These are phyloP conservation scores for Telopea speciosissima DNA, from an alignment of 177 flowering plant species.

Conservation along the genomic window DNA sequence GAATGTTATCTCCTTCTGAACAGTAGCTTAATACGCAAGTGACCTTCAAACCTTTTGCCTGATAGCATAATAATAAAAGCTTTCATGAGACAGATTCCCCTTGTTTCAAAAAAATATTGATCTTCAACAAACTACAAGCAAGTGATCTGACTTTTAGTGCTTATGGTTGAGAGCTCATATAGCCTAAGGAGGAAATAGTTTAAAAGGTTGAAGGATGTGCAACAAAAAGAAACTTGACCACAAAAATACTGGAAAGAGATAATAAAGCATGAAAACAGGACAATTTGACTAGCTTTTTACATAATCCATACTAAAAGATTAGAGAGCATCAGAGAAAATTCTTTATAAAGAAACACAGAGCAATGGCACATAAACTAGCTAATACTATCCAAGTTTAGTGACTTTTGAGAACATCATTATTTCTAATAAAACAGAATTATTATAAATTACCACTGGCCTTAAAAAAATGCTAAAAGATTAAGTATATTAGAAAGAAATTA, in stretches of 20 bases:
- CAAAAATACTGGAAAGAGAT: background rate
- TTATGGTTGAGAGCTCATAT: too few relatives aligned
- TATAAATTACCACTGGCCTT: too few relatives aligned
- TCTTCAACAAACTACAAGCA: too few relatives aligned
- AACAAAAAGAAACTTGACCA: background rate
- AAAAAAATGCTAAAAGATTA: too few relatives aligned
- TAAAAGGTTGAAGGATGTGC: background rate
- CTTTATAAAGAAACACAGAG: background rate
- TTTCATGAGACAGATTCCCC: background rate
- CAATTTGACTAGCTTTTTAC: background rate
- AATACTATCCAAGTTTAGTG: background rate
- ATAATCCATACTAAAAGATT: background rate
- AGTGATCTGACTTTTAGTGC: too few relatives aligned
- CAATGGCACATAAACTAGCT: background rate
- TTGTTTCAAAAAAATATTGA: background rate
- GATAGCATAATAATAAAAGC: constrained; percentile 10
- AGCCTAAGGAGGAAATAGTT: background rate
- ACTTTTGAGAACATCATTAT: background rate
- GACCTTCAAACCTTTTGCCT: constrained; percentile 93
- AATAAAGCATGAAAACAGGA: background rate
- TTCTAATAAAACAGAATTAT: background rate
- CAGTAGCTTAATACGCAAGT: constrained; percentile 87
- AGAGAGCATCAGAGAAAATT: background rate
- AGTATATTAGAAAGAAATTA: too few relatives aligned
- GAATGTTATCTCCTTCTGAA: constrained; percentile 91